phyloP scores from a whole-genome alignment of 441 rosid genomes.

The Arabidopsis lyrata region DNA sequence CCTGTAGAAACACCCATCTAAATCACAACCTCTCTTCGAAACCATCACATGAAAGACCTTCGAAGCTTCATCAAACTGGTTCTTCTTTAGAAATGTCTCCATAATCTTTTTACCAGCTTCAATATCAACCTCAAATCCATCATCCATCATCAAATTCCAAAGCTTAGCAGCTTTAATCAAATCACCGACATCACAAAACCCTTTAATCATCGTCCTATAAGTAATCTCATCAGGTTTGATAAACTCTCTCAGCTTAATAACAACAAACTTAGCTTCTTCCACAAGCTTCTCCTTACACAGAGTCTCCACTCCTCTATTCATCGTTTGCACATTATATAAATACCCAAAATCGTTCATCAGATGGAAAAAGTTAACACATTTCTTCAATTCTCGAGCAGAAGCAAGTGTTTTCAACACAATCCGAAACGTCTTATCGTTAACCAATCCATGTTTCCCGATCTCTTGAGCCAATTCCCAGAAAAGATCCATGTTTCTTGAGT shows the following conservation, averaged over 20 bases:
- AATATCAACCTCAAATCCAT: slow-evolving; percentile 58
- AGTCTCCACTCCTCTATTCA: slow-evolving; percentile 62
- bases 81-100: slow-evolving; percentile 70
- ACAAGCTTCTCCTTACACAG: slow-evolving; percentile 63
- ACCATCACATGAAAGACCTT: slow-evolving; percentile 65
- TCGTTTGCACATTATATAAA: slow-evolving; percentile 51
- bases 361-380: slow-evolving; percentile 66
- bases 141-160: slow-evolving; percentile 87
- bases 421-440: slow-evolving; percentile 66
- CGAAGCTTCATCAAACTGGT: slow-evolving; percentile 69
- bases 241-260: slow-evolving; percentile 61
- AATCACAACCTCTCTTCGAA: slow-evolving; percentile 51
- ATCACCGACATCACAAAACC: slow-evolving; percentile 72
- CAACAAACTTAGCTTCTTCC: slow-evolving; percentile 71
- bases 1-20: slow-evolving; percentile 72
- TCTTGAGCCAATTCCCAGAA: slow-evolving; percentile 68
- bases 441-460: slow-evolving; percentile 56
- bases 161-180: slow-evolving; percentile 73
- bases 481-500: slow-evolving; percentile 73
- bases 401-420: slow-evolving; percentile 67
- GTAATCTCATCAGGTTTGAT: slow-evolving; percentile 60
- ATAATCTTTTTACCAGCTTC: slow-evolving; percentile 66
- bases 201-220: slow-evolving; percentile 65
- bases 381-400: slow-evolving; percentile 70
- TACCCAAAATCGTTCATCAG: slow-evolving; percentile 66